A percentile compares a stretch with the other conserved stretches of the same genome.
Evolutionary conservation across 1,139 yeast genomes (phyloP).

Genomic region (Yamadazyma mexicana): DNA sequence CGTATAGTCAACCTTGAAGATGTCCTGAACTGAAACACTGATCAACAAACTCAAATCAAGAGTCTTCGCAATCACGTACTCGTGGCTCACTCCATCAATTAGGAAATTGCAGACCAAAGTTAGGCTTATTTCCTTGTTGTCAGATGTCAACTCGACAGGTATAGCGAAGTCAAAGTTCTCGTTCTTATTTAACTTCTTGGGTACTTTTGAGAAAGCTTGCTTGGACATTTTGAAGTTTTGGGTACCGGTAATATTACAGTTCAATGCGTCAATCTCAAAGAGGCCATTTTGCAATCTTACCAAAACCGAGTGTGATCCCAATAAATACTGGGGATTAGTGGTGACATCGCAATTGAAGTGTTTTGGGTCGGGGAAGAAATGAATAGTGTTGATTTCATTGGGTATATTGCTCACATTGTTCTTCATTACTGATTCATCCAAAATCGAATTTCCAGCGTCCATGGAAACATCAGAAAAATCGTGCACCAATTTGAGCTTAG

Average conservation of each 20-base stretch:
- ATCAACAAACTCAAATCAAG: slow-evolving; percentile 55
- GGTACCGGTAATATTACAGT: slow-evolving; percentile 8
- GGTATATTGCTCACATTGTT: background rate
- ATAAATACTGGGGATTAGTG: slow-evolving; percentile 5
- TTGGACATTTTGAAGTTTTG: slow-evolving; percentile 8
- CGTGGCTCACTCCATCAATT: slow-evolving; percentile 20
- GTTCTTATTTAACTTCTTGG: slow-evolving; percentile 17
- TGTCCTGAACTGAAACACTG: slow-evolving; percentile 78
- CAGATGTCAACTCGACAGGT: slow-evolving; percentile 27
- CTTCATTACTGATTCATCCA: slow-evolving; percentile 14
- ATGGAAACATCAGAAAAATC: slow-evolving; percentile 6
- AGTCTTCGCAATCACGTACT: slow-evolving; percentile 25
- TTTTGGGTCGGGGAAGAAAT: slow-evolving; percentile 9
- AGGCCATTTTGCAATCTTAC: slow-evolving; percentile 10
- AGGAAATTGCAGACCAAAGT: slow-evolving; percentile 34
- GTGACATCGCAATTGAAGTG: slow-evolving; percentile 9
- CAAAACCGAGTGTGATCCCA: slow-evolving; percentile 12
- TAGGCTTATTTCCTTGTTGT: slow-evolving; percentile 26
- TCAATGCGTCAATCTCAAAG: slow-evolving; percentile 7
- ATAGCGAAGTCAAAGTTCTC: slow-evolving; percentile 16
- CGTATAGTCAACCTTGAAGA: slow-evolving; percentile 54
- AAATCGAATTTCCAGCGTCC: slow-evolving; percentile 9
- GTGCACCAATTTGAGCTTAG: slow-evolving; percentile 18
- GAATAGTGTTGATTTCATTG: slow-evolving; percentile 9
- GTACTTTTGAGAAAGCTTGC: background rate